Evolutionary conservation across 208 protist species (phyloP), one percentile per base, ranked within the genome.

Genomic region (Vickermania ingenoplastis): DNA sequence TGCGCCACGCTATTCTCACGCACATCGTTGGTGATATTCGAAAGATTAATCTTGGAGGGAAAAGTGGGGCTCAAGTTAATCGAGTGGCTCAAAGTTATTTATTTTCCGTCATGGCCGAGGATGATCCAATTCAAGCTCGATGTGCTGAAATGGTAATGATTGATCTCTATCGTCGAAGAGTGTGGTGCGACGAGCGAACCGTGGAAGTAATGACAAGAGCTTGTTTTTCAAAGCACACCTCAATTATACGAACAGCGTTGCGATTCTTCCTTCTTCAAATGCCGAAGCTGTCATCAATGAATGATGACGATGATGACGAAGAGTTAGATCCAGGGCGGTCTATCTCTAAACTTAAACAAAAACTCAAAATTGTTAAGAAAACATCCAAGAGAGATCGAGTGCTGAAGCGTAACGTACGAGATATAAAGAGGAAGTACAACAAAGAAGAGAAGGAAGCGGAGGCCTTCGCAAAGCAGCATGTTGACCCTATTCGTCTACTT

Each of bases 131-230:
- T 11, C 96, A 97, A 66, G 93, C 96, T 1, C 81, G 95, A 0
- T 96, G 96, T 63, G 95, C 94, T 7, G 83, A 99, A 45, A 85
- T 97, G 56, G 91, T 98, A 24, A 98, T 99, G 90, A 96, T 99
- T 58, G 93, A 98, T 59, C 82, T 99, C 23, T 99, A 99, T 80
- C 83, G 91, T n/a, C 89, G 95, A 31, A 80, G 94, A 23, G 85
- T 98, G 27, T 99, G 96, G 96, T 83, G 74, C 48, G 81, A 92
- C 65, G 83, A 95, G 71, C 81, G 89, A 21, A 96, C 78, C 17
- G 97, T 98, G 4, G 97, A 98, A 79, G 96, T 98, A 21, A 86
- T 99, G 31, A 92, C 87, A 22, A 83, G 83, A 55, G 97, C 91
- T 24, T 96, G 92, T 66, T 97, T 98, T 66, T 97, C 92, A 5